Conservation (phyloP, 345 rosid genomes). For the Populus pruinosa region DNA sequence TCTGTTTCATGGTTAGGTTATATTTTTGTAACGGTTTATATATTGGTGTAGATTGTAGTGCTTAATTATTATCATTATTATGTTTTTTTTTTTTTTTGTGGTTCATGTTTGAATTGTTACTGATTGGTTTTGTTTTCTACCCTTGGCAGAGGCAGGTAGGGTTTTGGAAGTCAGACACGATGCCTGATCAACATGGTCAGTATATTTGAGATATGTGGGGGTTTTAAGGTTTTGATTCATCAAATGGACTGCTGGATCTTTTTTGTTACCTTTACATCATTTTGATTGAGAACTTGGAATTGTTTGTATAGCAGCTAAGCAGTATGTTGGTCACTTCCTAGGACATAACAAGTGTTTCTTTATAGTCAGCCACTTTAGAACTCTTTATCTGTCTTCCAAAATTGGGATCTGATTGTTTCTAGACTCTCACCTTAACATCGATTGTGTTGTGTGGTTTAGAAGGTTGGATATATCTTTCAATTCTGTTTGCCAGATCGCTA, state of each 20-base stretch:
- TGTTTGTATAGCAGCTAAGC: not conserved
- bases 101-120: not conserved
- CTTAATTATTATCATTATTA: not conserved
- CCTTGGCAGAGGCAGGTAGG: conserved; percentile 43
- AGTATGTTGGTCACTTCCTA: not conserved
- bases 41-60: not conserved
- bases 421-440: not conserved
- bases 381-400: not conserved
- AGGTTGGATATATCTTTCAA: not conserved
- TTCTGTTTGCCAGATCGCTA: not conserved
- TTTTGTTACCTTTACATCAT: not conserved
- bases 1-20: not conserved
- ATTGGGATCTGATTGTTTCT: not conserved
- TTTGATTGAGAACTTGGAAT: not conserved
- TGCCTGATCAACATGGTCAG: conserved; percentile 41
- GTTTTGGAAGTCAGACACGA: conserved; percentile 40
- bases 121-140: conserved; percentile 13
- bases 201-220: conserved; percentile 1
- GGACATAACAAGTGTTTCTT: not conserved
- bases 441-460: not conserved
- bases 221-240: not conserved
- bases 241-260: not conserved
- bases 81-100: not conserved
- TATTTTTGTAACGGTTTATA: not conserved
- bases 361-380: not conserved